A percentile compares a stretch with the other conserved stretches of the same genome.
These are phyloP conservation scores for Diaporthe australafricana DNA, from an alignment of 2,329 filamentous ascomycete species.

Conservation along the genomic window DNA sequence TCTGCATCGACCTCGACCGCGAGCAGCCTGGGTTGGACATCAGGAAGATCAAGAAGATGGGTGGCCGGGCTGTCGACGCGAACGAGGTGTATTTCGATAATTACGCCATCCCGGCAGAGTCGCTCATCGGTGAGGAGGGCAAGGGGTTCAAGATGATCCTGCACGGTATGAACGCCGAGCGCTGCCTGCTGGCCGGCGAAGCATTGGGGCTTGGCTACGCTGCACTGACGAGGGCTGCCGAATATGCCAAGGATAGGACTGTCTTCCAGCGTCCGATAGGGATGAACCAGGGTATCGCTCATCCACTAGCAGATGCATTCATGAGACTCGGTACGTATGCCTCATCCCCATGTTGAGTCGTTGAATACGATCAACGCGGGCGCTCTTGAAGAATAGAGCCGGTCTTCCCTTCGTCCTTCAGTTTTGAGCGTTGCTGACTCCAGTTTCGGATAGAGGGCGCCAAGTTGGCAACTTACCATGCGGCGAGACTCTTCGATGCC, in stretches of 20 bases:
- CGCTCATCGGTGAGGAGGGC: conserved; percentile 78
- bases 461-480: conserved; percentile 74
- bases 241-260: conserved; percentile 74
- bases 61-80: conserved; percentile 82
- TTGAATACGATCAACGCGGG: neutral
- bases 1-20: conserved; percentile 82
- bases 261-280: conserved; percentile 76
- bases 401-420: neutral
- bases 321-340: conserved; percentile 52
- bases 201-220: conserved; percentile 84
- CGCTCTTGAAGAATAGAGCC: neutral
- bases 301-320: conserved; percentile 74
- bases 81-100: conserved; percentile 92
- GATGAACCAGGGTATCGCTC: conserved; percentile 73
- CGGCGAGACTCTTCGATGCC: conserved; percentile 70
- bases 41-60: conserved; percentile 86
- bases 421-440: neutral
- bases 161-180: conserved; percentile 84
- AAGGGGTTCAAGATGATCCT: conserved; percentile 84
- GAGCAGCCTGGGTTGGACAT: conserved; percentile 70
- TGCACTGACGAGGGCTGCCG: conserved; percentile 70
- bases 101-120: conserved; percentile 73
- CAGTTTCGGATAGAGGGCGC: conserved; percentile 65
- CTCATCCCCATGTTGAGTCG: neutral
- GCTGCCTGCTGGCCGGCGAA: conserved; percentile 81